Percentiles rank a stretch among this genome's conserved stretches.
phyloP scores from a whole-genome alignment of 176 grass and related monocot species.

The Oryza australiensis region DNA sequence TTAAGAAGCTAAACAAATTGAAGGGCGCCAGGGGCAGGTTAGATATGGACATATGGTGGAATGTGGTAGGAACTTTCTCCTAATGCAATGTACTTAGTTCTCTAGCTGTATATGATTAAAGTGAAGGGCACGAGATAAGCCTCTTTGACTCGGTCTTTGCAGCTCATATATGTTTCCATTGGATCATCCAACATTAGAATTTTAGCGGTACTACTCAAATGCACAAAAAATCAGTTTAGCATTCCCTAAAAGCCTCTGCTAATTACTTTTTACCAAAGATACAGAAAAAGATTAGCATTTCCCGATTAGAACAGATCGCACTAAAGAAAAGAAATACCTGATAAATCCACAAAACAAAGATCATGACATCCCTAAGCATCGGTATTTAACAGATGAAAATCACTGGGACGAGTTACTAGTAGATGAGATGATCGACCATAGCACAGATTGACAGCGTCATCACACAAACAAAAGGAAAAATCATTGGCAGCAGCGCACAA shows the following conservation, averaged over 20 bases:
- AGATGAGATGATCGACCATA: neutral
- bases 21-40: neutral
- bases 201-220: neutral
- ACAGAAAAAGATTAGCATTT: neutral
- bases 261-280: neutral
- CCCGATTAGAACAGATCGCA: neutral
- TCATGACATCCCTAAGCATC: neutral
- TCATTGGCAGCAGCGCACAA: neutral
- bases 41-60: constrained; percentile 1
- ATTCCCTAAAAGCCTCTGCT: neutral
- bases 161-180: neutral
- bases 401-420: neutral
- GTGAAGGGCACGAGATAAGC: neutral
- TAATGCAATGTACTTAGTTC: neutral
- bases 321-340: neutral
- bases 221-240: neutral
- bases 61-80: neutral
- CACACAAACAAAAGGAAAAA: neutral
- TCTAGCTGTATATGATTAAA: constrained; percentile 28
- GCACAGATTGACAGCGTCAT: too few species aligned
- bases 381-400: neutral
- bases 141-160: neutral
- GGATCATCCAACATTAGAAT: neutral
- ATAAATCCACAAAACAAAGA: neutral
- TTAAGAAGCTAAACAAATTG: neutral